Conservation (phyloP, 768 basidiomycete species). For the Tricholoma furcatifolium region DNA sequence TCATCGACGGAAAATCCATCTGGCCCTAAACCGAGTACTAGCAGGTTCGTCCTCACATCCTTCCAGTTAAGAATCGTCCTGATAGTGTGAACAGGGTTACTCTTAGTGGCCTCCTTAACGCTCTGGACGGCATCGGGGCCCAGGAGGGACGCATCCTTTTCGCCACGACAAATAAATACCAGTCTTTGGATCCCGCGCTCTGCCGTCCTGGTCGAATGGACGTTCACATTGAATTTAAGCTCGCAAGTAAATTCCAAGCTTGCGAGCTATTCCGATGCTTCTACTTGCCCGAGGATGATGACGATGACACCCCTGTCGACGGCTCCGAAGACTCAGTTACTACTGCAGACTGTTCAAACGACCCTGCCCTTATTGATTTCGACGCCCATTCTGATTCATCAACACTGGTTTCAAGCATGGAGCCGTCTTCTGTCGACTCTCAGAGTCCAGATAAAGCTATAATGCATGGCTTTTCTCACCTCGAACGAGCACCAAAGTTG, state of each 20-base stretch:
- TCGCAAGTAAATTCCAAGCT: slow-evolving; percentile 71
- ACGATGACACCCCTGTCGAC: slow-evolving; percentile 21
- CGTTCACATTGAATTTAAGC: slow-evolving; percentile 71
- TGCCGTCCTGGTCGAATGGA: slow-evolving; percentile 82
- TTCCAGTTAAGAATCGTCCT: neutral
- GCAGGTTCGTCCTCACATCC: slow-evolving; percentile 6
- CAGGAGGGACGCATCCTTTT: slow-evolving; percentile 82
- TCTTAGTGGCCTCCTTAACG: slow-evolving; percentile 74
- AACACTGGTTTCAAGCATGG: neutral
- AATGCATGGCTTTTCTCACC: slow-evolving; percentile 27
- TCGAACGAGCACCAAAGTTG: slow-evolving; percentile 37
- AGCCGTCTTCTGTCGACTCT: slow-evolving; percentile 3
- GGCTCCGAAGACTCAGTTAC: slow-evolving; percentile 20
- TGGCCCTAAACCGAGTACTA: slow-evolving; percentile 4
- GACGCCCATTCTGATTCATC: slow-evolving; percentile 3
- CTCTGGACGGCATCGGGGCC: slow-evolving; percentile 77
- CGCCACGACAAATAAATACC: slow-evolving; percentile 77
- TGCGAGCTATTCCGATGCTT: slow-evolving; percentile 65
- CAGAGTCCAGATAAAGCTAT: slow-evolving; percentile 5
- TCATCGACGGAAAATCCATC: neutral
- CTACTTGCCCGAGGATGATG: slow-evolving; percentile 47
- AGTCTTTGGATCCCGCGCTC: slow-evolving; percentile 69
- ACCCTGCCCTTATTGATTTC: slow-evolving; percentile 1
- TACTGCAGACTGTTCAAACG: slow-evolving; percentile 9
- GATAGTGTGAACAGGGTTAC: slow-evolving; percentile 39